Percentiles rank a stretch among this genome's conserved stretches.
phyloP scores from a whole-genome alignment of 2,329 filamentous ascomycete genomes.

The Paecilomyces dactylethromorphus region DNA sequence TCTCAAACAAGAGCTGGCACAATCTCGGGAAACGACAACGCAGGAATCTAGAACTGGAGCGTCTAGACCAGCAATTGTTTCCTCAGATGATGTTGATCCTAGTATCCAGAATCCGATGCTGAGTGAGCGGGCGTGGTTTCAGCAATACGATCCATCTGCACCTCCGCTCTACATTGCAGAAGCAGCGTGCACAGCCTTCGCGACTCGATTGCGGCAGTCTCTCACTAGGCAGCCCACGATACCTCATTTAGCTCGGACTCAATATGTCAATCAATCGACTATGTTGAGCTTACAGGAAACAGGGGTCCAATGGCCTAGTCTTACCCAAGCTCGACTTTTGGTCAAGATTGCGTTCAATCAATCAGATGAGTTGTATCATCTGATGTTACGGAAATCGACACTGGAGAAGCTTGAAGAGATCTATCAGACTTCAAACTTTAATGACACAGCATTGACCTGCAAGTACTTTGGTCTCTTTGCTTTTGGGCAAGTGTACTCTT shows the following conservation, averaged over 20 bases:
- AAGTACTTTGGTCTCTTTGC: slow-evolving; percentile 42
- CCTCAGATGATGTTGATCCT: slow-evolving; percentile 19
- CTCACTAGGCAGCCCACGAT: slow-evolving; percentile 24
- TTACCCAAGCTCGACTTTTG: slow-evolving; percentile 29
- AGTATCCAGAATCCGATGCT: slow-evolving; percentile 27
- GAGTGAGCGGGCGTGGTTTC: slow-evolving; percentile 31
- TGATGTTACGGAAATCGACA: slow-evolving; percentile 31
- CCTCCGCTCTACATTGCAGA: slow-evolving; percentile 33
- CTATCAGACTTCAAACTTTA: slow-evolving; percentile 24
- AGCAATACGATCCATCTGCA: slow-evolving; percentile 26
- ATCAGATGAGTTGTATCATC: slow-evolving; percentile 29
- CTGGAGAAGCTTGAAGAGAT: slow-evolving; percentile 34
- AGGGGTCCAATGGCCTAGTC: slow-evolving; percentile 27
- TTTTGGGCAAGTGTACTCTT: slow-evolving; percentile 41
- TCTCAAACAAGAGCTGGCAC: slow-evolving; percentile 21
- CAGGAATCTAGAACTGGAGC: slow-evolving; percentile 14
- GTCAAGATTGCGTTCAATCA: slow-evolving; percentile 31
- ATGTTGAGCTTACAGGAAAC: slow-evolving; percentile 21
- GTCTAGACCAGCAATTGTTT: slow-evolving; percentile 6
- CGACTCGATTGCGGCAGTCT: slow-evolving; percentile 31
- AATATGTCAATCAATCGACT: slow-evolving; percentile 25
- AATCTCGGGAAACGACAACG: slow-evolving; percentile 15
- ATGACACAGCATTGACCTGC: slow-evolving; percentile 32
- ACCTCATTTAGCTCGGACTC: slow-evolving; percentile 26
- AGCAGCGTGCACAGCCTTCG: slow-evolving; percentile 34